Percentiles rank a stretch among this genome's conserved stretches.
phyloP scores from a whole-genome alignment of 768 basidiomycete species.

The Vishniacozyma victoriae region DNA sequence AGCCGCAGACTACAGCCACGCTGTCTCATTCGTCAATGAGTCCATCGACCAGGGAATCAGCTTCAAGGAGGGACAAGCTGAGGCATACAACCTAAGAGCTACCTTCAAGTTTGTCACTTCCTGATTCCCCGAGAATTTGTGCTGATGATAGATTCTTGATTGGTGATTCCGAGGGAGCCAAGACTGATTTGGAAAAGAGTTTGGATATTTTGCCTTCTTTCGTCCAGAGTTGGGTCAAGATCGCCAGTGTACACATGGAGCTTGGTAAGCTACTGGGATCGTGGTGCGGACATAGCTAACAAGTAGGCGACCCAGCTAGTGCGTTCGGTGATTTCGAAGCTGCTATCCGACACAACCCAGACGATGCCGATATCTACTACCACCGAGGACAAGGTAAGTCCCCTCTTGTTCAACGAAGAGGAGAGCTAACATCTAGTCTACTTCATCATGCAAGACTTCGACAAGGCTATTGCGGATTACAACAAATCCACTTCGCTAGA shows the following conservation, averaged over 20 bases:
- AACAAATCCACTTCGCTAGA: constrained; percentile 82
- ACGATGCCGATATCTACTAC: constrained; percentile 95
- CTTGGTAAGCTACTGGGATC: constrained; percentile 50
- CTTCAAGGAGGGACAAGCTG: constrained; percentile 59
- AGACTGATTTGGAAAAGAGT: constrained; percentile 72
- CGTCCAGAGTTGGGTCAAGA: constrained; percentile 89
- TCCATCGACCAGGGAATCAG: constrained; percentile 81
- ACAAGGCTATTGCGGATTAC: constrained; percentile 82
- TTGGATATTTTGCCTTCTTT: constrained; percentile 59
- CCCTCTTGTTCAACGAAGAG: background rate
- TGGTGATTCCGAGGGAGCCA: constrained; percentile 73
- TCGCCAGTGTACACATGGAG: constrained; percentile 97
- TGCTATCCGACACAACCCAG: constrained; percentile 71
- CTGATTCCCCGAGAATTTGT: background rate
- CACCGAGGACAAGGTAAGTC: constrained; percentile 87
- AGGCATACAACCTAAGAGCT: constrained; percentile 85
- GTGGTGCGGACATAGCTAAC: background rate
- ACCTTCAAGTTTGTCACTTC: constrained; percentile 77
- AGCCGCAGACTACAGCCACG: constrained; percentile 76
- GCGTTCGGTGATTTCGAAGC: constrained; percentile 89
- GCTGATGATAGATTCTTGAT: constrained; percentile 66
- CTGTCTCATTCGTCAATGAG: constrained; percentile 72
- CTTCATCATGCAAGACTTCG: constrained; percentile 90
- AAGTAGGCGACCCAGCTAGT: constrained; percentile 57
- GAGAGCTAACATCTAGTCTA: constrained; percentile 55